Evolutionary conservation across 495 filamentous ascomycete species (phyloP).

Genomic region (Hypoxylon intermedium): DNA sequence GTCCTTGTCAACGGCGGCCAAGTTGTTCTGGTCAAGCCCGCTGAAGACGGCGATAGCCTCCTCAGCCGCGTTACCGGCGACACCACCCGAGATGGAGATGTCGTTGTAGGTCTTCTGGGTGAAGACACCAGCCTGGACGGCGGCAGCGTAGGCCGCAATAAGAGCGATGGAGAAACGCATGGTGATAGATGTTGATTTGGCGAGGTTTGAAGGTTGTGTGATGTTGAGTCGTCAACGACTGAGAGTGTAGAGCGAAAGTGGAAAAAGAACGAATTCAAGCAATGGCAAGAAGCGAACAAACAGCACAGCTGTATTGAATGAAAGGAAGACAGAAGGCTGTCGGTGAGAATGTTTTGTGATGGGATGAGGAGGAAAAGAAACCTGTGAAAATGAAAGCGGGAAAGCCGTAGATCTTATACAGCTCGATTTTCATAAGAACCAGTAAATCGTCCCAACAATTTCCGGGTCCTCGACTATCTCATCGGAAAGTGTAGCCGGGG

Average conservation of each 20-base stretch:
- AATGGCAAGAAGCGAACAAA: slow-evolving; percentile 38
- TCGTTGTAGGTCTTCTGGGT: slow-evolving; percentile 39
- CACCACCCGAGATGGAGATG: slow-evolving; percentile 52
- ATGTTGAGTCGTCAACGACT: slow-evolving; percentile 20
- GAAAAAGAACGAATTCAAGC: slow-evolving; percentile 22
- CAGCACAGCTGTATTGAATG: slow-evolving; percentile 44
- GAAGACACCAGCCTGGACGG: slow-evolving; percentile 41
- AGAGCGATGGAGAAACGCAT: slow-evolving; percentile 43
- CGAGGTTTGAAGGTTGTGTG: not conserved
- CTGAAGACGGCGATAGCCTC: slow-evolving; percentile 48
- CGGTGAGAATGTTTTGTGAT: slow-evolving; percentile 39
- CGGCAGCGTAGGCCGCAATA: slow-evolving; percentile 31
- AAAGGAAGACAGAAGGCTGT: slow-evolving; percentile 31
- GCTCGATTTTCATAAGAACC: slow-evolving; percentile 33
- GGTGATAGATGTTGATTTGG: slow-evolving; percentile 17
- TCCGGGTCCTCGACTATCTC: slow-evolving; percentile 5
- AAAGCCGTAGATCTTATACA: slow-evolving; percentile 40
- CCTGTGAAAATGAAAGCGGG: slow-evolving; percentile 13
- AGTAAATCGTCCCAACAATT: slow-evolving; percentile 29
- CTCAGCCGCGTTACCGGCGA: slow-evolving; percentile 52
- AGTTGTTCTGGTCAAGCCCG: slow-evolving; percentile 45
- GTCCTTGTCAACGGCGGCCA: slow-evolving; percentile 44
- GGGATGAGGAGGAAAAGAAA: slow-evolving; percentile 35
- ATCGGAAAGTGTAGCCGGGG: slow-evolving; percentile 15
- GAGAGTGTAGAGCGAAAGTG: slow-evolving; percentile 15